phyloP scores from a whole-genome alignment of 192 early-diverging fungal species.

The Podila epigama region DNA sequence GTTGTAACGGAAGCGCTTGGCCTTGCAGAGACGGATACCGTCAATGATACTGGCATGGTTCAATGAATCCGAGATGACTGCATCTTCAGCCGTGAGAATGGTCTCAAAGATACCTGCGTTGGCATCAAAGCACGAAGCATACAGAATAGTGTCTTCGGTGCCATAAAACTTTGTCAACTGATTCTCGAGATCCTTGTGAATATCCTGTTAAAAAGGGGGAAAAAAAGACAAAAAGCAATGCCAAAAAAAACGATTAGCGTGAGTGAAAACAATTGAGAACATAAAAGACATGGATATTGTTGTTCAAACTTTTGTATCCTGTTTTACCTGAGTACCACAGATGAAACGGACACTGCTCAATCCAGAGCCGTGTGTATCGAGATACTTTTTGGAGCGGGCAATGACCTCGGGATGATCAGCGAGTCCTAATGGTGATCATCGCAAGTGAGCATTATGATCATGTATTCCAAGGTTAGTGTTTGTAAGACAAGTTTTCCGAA shows the following conservation, averaged over 20 bases:
- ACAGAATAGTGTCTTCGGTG: slow-evolving; percentile 68
- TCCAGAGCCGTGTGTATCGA: slow-evolving; percentile 68
- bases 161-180: slow-evolving; percentile 67
- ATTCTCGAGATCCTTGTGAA: slow-evolving; percentile 70
- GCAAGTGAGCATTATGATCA: too few relatives aligned
- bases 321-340: slow-evolving; percentile 69
- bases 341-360: slow-evolving; percentile 75
- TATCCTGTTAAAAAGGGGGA: slow-evolving; percentile 28
- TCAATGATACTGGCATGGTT: slow-evolving; percentile 98
- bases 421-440: slow-evolving; percentile 34
- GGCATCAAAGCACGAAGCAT: slow-evolving; percentile 76
- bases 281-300: too few relatives aligned
- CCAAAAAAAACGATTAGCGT: too few relatives aligned
- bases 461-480: too few relatives aligned
- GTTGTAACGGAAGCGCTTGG: slow-evolving; percentile 90
- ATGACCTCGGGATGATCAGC: slow-evolving; percentile 65
- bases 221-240: not conserved
- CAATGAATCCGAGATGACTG: slow-evolving; percentile 90
- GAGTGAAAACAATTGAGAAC: not conserved
- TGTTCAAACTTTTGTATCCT: not conserved
- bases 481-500: too few relatives aligned
- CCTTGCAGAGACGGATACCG: slow-evolving; percentile 89
- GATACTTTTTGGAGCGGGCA: slow-evolving; percentile 55
- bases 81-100: slow-evolving; percentile 58
- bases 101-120: slow-evolving; percentile 75